Evolutionary conservation across 2,329 filamentous ascomycete genomes (phyloP).

Genomic region (Alternaria burnsii): DNA sequence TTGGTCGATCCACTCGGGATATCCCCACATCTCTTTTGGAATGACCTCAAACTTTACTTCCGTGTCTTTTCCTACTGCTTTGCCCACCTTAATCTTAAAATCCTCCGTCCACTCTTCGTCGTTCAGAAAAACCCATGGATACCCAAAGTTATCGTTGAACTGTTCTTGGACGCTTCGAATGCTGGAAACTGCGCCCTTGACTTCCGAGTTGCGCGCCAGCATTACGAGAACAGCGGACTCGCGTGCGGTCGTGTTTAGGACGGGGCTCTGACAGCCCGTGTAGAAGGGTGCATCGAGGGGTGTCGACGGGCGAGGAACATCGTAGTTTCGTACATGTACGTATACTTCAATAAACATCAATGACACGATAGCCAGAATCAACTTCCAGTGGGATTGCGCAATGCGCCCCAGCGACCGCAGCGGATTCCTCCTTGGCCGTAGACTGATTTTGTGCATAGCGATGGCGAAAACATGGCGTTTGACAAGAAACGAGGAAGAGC

Average conservation of each 20-base stretch:
- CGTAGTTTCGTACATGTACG: constrained; percentile 16
- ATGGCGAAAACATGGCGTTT: neutral
- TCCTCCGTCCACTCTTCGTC: constrained; percentile 88
- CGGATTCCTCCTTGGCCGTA: constrained; percentile 3
- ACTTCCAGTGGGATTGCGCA: constrained; percentile 16
- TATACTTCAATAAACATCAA: constrained; percentile 18
- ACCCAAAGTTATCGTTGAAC: constrained; percentile 97
- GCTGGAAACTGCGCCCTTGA: constrained; percentile 79
- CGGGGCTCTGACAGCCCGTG: constrained; percentile 18
- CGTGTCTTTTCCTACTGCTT: constrained; percentile 84
- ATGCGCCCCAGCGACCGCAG: constrained; percentile 2
- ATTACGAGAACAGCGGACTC: constrained; percentile 90
- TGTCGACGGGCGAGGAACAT: constrained; percentile 12
- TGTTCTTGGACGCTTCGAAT: constrained; percentile 72
- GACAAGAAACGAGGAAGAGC: neutral
- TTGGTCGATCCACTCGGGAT: constrained; percentile 71
- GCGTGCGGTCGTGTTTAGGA: constrained; percentile 59
- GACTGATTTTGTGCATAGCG: constrained; percentile 3
- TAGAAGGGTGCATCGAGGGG: constrained; percentile 24
- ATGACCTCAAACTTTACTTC: constrained; percentile 75
- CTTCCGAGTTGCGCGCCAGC: constrained; percentile 87
- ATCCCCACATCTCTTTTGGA: constrained; percentile 85
- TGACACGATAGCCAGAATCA: neutral
- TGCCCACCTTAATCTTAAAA: constrained; percentile 80
- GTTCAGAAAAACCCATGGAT: constrained; percentile 98